Percentiles rank a stretch among this genome's conserved stretches.
Evolutionary conservation across 2,329 filamentous ascomycete species (phyloP).

Genomic region (Aspergillus phoenicis): DNA sequence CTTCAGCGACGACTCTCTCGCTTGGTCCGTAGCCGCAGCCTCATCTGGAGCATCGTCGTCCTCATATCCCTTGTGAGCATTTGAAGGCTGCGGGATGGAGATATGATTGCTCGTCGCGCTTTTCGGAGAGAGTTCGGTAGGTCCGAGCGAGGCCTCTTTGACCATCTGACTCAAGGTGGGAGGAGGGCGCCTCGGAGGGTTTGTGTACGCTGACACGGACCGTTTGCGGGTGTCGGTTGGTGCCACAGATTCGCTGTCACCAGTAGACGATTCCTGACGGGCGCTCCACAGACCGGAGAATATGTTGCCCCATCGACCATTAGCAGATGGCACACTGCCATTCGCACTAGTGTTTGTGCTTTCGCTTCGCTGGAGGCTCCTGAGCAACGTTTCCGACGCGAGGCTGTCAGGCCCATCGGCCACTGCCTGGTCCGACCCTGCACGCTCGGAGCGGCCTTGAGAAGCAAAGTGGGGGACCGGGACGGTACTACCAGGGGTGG

Average conservation of each 20-base stretch:
- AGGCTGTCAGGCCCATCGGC: slow-evolving; percentile 44
- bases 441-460: slow-evolving; percentile 34
- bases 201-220: slow-evolving; percentile 32
- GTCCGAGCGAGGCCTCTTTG: slow-evolving; percentile 30
- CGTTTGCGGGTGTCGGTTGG: slow-evolving; percentile 30
- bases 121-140: slow-evolving; percentile 23
- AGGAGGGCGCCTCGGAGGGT: slow-evolving; percentile 28
- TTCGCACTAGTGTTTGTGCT: slow-evolving; percentile 51
- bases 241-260: slow-evolving; percentile 31
- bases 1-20: slow-evolving; percentile 52
- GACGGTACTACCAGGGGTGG: slow-evolving; percentile 53
- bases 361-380: slow-evolving; percentile 56
- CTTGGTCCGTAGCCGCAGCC: slow-evolving; percentile 32
- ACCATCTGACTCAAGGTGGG: slow-evolving; percentile 40
- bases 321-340: slow-evolving; percentile 50
- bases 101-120: slow-evolving; percentile 37
- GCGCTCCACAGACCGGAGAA: slow-evolving; percentile 60
- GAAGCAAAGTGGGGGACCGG: slow-evolving; percentile 58
- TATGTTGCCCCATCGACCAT: slow-evolving; percentile 58
- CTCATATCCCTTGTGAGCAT: slow-evolving; percentile 22
- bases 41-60: slow-evolving; percentile 31
- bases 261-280: slow-evolving; percentile 52
- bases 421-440: slow-evolving; percentile 26
- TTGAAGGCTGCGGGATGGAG: slow-evolving; percentile 35
- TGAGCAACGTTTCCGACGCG: slow-evolving; percentile 58